Evolutionary conservation across 495 filamentous ascomycete genomes (phyloP).

Genomic region (Neurospora sp.): DNA sequence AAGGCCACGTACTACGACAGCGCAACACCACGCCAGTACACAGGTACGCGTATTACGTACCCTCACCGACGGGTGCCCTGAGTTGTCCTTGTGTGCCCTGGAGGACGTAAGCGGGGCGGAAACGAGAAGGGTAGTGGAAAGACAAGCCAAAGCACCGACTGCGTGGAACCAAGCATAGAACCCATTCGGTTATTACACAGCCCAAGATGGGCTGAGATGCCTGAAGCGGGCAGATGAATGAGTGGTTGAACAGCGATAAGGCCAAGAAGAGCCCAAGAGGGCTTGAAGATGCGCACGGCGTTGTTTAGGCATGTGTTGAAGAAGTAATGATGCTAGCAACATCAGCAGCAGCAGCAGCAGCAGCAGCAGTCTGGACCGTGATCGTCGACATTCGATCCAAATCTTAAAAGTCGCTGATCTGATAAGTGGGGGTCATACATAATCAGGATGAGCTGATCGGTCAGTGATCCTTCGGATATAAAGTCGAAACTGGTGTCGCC

Average conservation of each 20-base stretch:
- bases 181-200: neutral
- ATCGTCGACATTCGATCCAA: neutral
- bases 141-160: neutral
- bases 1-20: neutral
- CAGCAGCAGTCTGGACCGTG: neutral
- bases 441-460: neutral
- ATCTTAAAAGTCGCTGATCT: neutral
- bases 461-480: neutral
- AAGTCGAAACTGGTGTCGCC: neutral
- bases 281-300: neutral
- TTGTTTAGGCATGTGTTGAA: neutral
- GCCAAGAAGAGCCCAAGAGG: neutral
- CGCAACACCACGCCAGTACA: neutral
- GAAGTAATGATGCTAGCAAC: neutral
- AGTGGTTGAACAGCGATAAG: neutral
- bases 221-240: neutral
- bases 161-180: neutral
- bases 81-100: neutral
- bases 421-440: neutral
- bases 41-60: neutral
- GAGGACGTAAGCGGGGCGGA: neutral
- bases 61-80: neutral
- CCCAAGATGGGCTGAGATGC: neutral
- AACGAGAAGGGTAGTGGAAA: neutral
- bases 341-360: neutral